Percentiles rank a stretch among this genome's conserved stretches.
Conservation (phyloP, 352 stramenopile genomes). For the Globisporangium viniferum region DNA sequence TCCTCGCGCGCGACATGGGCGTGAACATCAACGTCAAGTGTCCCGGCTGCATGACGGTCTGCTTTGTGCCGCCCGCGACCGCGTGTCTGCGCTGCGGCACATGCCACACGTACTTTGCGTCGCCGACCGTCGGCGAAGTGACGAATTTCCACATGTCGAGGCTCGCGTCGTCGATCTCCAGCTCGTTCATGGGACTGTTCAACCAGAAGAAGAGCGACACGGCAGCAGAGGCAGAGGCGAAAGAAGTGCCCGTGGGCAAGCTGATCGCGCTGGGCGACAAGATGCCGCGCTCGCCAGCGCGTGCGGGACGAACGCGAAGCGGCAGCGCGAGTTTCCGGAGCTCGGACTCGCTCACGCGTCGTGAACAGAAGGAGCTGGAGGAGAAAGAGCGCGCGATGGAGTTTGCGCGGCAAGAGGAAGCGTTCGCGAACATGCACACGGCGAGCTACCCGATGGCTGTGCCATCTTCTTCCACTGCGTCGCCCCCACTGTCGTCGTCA, state of each 20-base stretch:
- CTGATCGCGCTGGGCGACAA: conserved; percentile 62
- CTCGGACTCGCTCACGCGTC: conserved; percentile 1
- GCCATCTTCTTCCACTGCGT: not conserved
- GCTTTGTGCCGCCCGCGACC: conserved; percentile 69
- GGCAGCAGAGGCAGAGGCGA: conserved; percentile 26
- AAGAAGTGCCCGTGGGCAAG: conserved; percentile 48
- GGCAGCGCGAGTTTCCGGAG: conserved; percentile 29
- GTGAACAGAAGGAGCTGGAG: conserved; percentile 6
- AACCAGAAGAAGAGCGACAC: conserved; percentile 29
- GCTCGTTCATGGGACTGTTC: conserved; percentile 76
- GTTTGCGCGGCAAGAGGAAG: conserved; percentile 18
- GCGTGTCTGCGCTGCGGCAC: conserved; percentile 74
- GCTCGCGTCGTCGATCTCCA: conserved; percentile 72
- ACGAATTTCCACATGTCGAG: conserved; percentile 85
- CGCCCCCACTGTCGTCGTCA: not conserved
- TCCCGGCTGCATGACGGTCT: conserved; percentile 69
- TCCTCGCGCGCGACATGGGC: conserved; percentile 75
- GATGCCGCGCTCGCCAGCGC: conserved; percentile 28
- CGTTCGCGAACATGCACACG: conserved; percentile 19
- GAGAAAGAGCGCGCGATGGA: conserved; percentile 7
- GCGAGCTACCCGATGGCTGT: conserved; percentile 12
- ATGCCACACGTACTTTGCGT: conserved; percentile 84
- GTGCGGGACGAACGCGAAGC: conserved; percentile 27
- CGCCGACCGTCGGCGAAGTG: conserved; percentile 67
- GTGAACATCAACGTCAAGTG: conserved; percentile 85